A percentile compares a stretch with the other conserved stretches of the same genome.
Evolutionary conservation across 306 rosid species (phyloP).

Genomic region (Prunus salicina): DNA sequence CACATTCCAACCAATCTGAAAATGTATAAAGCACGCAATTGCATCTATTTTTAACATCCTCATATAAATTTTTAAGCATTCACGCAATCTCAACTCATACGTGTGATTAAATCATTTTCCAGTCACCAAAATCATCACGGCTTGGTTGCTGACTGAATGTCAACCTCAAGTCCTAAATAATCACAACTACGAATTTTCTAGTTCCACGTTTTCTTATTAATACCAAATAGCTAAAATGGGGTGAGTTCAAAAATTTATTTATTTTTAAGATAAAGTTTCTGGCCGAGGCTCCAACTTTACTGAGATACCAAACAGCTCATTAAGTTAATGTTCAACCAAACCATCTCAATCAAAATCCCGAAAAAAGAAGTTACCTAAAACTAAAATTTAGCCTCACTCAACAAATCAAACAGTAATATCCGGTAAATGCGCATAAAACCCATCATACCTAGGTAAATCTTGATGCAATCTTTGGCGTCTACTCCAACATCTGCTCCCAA

Average conservation of each 20-base stretch:
- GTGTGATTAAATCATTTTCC: background rate
- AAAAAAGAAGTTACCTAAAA: background rate
- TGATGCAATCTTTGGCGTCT: conserved; percentile 79
- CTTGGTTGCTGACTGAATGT: background rate
- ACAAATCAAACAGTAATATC: background rate
- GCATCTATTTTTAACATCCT: background rate
- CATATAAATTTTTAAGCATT: background rate
- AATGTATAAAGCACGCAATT: background rate
- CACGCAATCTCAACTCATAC: background rate
- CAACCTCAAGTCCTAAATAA: background rate
- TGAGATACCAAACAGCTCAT: background rate
- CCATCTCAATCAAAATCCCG: background rate
- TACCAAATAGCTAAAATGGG: conserved; percentile 10
- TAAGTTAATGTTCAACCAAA: background rate
- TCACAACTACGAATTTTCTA: background rate
- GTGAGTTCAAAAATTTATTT: background rate
- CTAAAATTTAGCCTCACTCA: background rate
- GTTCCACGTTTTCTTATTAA: background rate
- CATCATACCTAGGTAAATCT: conserved; percentile 68
- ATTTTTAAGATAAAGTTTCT: background rate
- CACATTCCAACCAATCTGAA: background rate
- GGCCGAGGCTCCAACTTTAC: background rate
- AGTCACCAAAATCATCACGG: background rate
- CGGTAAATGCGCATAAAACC: background rate
- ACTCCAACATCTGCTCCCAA: conserved; percentile 59